Percentiles rank a stretch among this genome's conserved stretches.
Conservation (phyloP, 2,329 filamentous ascomycete species). For the Talaromyces piceae region DNA sequence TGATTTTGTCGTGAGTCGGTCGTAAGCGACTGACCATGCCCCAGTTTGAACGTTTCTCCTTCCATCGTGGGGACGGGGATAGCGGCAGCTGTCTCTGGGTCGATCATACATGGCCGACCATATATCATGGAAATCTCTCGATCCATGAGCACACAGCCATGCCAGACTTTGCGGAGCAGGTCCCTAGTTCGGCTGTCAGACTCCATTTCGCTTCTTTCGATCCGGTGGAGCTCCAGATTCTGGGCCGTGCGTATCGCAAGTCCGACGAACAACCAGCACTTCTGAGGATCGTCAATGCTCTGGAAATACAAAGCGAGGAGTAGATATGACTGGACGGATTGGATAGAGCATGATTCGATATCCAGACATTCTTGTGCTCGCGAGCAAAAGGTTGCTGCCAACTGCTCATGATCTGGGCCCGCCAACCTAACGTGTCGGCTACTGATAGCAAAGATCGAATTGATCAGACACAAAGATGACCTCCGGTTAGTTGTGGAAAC, state of each 20-base stretch:
- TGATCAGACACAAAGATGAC: conserved; percentile 2
- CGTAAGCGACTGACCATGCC: background rate
- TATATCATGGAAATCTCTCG: conserved; percentile 5
- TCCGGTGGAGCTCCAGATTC: background rate
- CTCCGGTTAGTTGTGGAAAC: background rate
- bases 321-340: conserved; percentile 1
- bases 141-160: conserved; percentile 6
- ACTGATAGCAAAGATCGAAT: conserved; percentile 4
- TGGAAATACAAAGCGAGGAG: conserved; percentile 3
- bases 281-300: background rate
- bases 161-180: conserved; percentile 2
- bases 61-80: background rate
- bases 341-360: background rate
- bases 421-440: background rate
- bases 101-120: conserved; percentile 2
- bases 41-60: background rate
- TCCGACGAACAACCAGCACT: conserved; percentile 4
- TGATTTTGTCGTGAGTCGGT: background rate
- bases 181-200: background rate
- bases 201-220: conserved; percentile 1
- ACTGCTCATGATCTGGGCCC: background rate
- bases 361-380: conserved; percentile 2
- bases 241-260: conserved; percentile 2
- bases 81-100: background rate
- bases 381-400: background rate